phyloP scores from a whole-genome alignment of 805 yeast genomes.

The Yarrowia bubula region DNA sequence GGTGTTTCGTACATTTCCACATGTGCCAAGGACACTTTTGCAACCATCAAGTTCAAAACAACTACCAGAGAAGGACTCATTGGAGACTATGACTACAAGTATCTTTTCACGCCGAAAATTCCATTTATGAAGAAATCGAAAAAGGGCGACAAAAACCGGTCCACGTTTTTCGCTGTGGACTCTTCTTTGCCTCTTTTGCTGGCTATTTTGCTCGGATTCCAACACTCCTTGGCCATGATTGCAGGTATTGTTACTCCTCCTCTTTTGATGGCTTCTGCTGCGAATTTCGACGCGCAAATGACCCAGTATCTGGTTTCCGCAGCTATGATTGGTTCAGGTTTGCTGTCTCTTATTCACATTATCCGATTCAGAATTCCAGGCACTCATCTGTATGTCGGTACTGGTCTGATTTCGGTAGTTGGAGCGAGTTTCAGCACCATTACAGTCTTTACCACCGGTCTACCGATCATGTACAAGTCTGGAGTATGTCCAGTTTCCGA shows the following conservation, averaged over 20 bases:
- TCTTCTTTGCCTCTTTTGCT: conserved; percentile 77
- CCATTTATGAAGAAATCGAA: conserved; percentile 55
- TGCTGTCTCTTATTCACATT: conserved; percentile 71
- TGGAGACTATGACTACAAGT: conserved; percentile 82
- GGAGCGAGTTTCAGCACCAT: conserved; percentile 91
- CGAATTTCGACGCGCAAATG: conserved; percentile 51
- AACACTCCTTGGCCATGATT: conserved; percentile 85
- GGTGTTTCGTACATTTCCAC: not conserved
- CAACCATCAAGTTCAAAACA: conserved; percentile 36
- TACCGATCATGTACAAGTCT: conserved; percentile 74
- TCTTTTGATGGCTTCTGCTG: conserved; percentile 61
- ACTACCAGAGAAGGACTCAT: conserved; percentile 76
- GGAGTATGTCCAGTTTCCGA: conserved; percentile 65
- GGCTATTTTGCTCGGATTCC: conserved; percentile 77
- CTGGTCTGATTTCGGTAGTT: conserved; percentile 85
- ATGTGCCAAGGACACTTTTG: not conserved
- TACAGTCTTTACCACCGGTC: conserved; percentile 68
- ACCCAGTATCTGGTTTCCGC: conserved; percentile 70
- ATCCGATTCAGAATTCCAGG: conserved; percentile 73
- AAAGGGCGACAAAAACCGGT: conserved; percentile 44
- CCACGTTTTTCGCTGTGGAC: conserved; percentile 81
- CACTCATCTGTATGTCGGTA: conserved; percentile 77
- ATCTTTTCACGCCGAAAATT: conserved; percentile 73
- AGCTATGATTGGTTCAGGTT: conserved; percentile 65
- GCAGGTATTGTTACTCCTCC: conserved; percentile 91